Evolutionary conservation across 805 yeast genomes (phyloP).

Genomic region (Kregervanrija delftensis): DNA sequence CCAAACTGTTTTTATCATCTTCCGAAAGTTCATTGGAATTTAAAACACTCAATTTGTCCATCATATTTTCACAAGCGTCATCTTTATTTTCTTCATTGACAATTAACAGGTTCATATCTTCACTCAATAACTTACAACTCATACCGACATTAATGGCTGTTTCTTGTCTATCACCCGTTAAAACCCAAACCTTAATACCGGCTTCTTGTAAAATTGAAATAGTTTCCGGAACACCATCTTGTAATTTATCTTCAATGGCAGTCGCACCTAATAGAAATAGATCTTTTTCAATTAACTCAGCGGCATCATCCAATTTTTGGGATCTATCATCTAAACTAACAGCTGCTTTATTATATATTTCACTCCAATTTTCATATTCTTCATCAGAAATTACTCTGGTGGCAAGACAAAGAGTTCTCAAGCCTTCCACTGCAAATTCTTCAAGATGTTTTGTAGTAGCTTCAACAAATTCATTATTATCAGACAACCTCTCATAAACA

Average conservation of each 20-base stretch:
- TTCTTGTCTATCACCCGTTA: constrained; percentile 98
- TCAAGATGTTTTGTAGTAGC: constrained; percentile 83
- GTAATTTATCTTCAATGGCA: constrained; percentile 95
- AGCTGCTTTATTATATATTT: constrained; percentile 67
- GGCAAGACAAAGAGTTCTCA: constrained; percentile 91
- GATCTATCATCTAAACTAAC: constrained; percentile 72
- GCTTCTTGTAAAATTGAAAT: constrained; percentile 93
- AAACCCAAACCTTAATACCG: constrained; percentile 94
- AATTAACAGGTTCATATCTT: constrained; percentile 89
- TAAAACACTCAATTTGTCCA: constrained; percentile 71
- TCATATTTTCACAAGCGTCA: constrained; percentile 67
- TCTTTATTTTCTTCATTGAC: constrained; percentile 80
- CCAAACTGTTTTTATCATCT: constrained; percentile 72
- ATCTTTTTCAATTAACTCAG: constrained; percentile 79
- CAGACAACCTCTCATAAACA: constrained; percentile 73
- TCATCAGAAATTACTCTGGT: constrained; percentile 69
- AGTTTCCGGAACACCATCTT: constrained; percentile 98
- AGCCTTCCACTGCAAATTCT: constrained; percentile 94
- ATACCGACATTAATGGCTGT: constrained; percentile 98
- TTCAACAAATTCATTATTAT: constrained; percentile 70
- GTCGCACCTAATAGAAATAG: constrained; percentile 89
- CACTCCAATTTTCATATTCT: constrained; percentile 71
- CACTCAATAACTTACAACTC: constrained; percentile 91
- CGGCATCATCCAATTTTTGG: constrained; percentile 75
- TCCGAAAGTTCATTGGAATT: constrained; percentile 55